Conservation (phyloP, 352 stramenopile species). For the Thalassiosira exigua region DNA sequence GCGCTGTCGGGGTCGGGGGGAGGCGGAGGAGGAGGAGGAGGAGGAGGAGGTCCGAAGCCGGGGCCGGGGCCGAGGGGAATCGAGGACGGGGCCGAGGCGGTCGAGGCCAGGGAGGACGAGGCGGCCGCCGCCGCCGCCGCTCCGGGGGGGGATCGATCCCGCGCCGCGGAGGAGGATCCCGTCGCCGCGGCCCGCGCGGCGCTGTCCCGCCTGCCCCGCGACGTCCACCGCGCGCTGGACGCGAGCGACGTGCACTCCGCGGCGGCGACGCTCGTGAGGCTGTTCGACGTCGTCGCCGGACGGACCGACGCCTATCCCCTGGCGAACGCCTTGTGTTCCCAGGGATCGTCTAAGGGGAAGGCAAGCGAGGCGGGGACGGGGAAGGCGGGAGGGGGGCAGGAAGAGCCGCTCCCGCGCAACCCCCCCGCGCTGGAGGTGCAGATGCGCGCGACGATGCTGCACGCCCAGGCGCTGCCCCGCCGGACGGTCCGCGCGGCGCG, state of each 20-base stretch:
- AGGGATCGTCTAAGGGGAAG: background rate
- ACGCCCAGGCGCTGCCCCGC: slow-evolving; percentile 72
- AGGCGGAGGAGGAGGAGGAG: background rate
- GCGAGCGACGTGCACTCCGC: slow-evolving; percentile 67
- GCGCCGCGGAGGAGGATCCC: background rate
- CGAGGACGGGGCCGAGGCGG: background rate
- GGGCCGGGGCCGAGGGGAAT: background rate
- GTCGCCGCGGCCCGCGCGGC: slow-evolving; percentile 20
- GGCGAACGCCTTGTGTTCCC: slow-evolving; percentile 47
- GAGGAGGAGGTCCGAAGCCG: slow-evolving; percentile 2
- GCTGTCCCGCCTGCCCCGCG: slow-evolving; percentile 63
- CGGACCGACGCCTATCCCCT: slow-evolving; percentile 62
- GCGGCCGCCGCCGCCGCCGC: background rate
- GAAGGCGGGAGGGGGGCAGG: background rate
- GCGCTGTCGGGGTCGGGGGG: background rate
- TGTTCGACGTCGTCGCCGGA: slow-evolving; percentile 70
- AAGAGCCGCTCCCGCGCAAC: background rate
- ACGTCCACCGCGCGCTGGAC: slow-evolving; percentile 72
- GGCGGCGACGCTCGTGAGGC: slow-evolving; percentile 53
- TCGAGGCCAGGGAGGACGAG: background rate
- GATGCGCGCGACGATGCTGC: slow-evolving; percentile 80
- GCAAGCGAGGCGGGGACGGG: background rate
- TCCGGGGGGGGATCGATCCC: background rate
- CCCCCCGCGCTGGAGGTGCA: slow-evolving; percentile 61
- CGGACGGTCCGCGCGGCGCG: slow-evolving; percentile 67